These are phyloP conservation scores for Metschnikowia bowlesiae DNA, from an alignment of 805 yeast species.

Conservation along the genomic window DNA sequence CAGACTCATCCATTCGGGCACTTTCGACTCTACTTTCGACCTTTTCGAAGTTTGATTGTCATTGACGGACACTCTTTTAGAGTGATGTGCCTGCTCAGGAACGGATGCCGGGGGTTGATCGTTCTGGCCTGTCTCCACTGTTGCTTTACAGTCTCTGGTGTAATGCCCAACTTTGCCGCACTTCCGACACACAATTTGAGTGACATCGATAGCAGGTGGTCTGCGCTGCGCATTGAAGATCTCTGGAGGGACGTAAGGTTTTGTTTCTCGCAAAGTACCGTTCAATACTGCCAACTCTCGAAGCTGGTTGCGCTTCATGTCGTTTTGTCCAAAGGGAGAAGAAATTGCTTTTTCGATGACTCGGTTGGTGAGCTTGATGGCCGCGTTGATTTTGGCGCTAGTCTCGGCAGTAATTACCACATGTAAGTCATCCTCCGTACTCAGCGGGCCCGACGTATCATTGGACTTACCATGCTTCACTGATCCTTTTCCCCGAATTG, in stretches of 20 bases:
- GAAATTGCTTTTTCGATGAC: constrained; percentile 79
- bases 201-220: constrained; percentile 40
- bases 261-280: constrained; percentile 85
- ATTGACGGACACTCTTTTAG: background rate
- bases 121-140: constrained; percentile 16
- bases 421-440: constrained; percentile 68
- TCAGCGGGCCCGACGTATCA: constrained; percentile 18
- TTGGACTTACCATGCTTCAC: constrained; percentile 79
- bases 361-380: constrained; percentile 66
- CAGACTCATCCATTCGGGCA: constrained; percentile 3
- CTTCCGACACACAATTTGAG: constrained; percentile 59
- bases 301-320: constrained; percentile 82
- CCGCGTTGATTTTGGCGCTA: constrained; percentile 70
- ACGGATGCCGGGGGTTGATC: background rate
- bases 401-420: constrained; percentile 81
- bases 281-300: constrained; percentile 89
- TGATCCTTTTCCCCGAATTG: constrained; percentile 92
- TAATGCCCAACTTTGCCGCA: constrained; percentile 87
- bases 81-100: background rate
- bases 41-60: background rate
- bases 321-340: constrained; percentile 92
- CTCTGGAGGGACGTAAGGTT: constrained; percentile 46
- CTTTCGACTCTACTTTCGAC: background rate
- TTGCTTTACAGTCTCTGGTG: constrained; percentile 73
- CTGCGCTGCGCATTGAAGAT: constrained; percentile 30